Percentiles rank a stretch among this genome's conserved stretches.
phyloP scores from a whole-genome alignment of 1,139 yeast species.

The Lodderomyces margitis region DNA sequence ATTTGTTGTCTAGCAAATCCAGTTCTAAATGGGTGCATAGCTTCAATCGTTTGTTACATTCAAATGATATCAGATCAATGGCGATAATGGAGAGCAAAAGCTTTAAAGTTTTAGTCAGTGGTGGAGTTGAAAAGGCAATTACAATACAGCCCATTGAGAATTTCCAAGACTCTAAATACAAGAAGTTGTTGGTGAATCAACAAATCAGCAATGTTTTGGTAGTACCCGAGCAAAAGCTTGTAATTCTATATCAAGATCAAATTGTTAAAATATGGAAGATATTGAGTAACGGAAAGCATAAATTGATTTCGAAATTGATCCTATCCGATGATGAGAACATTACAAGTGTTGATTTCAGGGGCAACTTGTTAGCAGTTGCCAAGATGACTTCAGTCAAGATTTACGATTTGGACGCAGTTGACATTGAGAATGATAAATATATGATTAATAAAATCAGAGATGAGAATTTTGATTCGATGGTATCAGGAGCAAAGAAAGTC shows the following conservation, averaged over 20 bases:
- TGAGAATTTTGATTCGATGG: constrained; percentile 39
- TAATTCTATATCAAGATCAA: constrained; percentile 83
- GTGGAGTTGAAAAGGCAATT: constrained; percentile 84
- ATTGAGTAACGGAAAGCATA: constrained; percentile 34
- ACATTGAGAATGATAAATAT: constrained; percentile 31
- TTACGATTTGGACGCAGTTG: constrained; percentile 50
- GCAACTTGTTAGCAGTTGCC: constrained; percentile 64
- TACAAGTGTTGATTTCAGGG: constrained; percentile 64
- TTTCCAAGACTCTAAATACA: constrained; percentile 73
- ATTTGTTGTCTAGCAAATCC: constrained; percentile 37
- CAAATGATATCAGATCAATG: constrained; percentile 87
- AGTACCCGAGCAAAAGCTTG: constrained; percentile 46
- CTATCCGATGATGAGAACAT: constrained; percentile 82
- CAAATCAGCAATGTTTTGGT: constrained; percentile 57
- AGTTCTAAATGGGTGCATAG: constrained; percentile 74
- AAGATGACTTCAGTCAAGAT: constrained; percentile 68
- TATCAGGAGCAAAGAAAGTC: constrained; percentile 60
- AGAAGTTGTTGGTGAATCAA: constrained; percentile 67
- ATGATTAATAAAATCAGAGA: constrained; percentile 55
- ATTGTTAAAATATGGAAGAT: constrained; percentile 78
- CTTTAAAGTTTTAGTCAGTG: constrained; percentile 71
- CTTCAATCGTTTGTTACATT: constrained; percentile 76
- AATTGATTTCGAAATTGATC: constrained; percentile 62
- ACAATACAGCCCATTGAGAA: constrained; percentile 66
- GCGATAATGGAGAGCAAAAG: constrained; percentile 67